Conservation (phyloP, 148 eudicot species). For the Dysphania ambrosioides region DNA sequence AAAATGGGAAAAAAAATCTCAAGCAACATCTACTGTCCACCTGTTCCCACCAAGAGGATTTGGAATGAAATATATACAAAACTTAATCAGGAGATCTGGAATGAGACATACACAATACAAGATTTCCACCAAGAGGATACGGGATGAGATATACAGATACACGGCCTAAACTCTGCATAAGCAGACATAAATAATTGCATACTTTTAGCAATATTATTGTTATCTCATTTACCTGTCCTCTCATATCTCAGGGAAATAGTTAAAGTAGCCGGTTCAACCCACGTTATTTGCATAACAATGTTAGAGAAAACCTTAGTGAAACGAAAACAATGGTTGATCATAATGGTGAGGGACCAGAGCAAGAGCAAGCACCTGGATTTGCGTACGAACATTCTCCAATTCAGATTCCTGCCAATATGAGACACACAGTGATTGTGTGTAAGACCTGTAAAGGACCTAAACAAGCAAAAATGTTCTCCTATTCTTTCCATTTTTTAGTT, state of each 20-base stretch:
- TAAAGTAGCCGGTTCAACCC: neutral
- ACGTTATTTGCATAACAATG: neutral
- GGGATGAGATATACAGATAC: neutral
- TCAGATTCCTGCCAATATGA: slow-evolving; percentile 71
- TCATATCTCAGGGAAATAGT: neutral
- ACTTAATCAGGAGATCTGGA: neutral
- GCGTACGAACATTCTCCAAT: slow-evolving; percentile 81
- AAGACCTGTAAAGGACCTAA: neutral
- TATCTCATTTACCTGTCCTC: neutral
- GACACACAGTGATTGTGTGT: slow-evolving; percentile 11
- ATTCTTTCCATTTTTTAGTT: neutral
- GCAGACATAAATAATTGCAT: neutral
- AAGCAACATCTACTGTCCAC: too few relatives aligned
- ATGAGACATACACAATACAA: neutral
- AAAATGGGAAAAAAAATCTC: neutral
- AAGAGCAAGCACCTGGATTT: slow-evolving; percentile 64
- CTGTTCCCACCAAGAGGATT: neutral
- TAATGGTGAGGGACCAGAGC: neutral
- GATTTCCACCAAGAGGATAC: too few relatives aligned
- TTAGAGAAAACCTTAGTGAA: slow-evolving; percentile 5
- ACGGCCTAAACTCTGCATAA: neutral
- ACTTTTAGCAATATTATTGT: neutral
- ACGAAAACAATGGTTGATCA: slow-evolving; percentile 6
- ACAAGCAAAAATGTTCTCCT: neutral
- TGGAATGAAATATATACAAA: neutral